phyloP scores from a whole-genome alignment of 495 filamentous ascomycete genomes.

The Aspergillus steynii region DNA sequence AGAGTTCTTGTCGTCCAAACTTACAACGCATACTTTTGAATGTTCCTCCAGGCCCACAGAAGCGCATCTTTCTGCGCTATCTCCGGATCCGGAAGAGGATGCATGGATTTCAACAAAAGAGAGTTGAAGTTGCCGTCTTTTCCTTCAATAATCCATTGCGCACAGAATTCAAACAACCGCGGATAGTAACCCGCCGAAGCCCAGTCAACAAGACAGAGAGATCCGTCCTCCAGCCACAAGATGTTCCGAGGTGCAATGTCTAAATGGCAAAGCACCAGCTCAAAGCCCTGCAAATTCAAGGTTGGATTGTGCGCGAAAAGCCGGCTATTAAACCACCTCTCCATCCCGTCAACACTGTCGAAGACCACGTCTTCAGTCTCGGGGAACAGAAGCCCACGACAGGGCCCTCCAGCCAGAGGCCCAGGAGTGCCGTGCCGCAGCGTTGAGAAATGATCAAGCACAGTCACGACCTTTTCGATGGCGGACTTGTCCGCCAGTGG shows the following conservation, averaged over 20 bases:
- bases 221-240: constrained; percentile 24
- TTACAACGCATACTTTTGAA: constrained; percentile 28
- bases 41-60: constrained; percentile 22
- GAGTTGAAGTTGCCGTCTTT: constrained; percentile 27
- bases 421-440: constrained; percentile 20
- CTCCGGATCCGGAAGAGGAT: constrained; percentile 20
- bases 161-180: constrained; percentile 29
- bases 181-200: constrained; percentile 30
- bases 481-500: constrained; percentile 17
- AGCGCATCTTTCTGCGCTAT: constrained; percentile 16
- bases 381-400: constrained; percentile 24
- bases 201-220: constrained; percentile 30
- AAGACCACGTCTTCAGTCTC: constrained; percentile 22
- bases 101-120: constrained; percentile 23
- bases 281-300: constrained; percentile 15
- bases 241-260: constrained; percentile 30
- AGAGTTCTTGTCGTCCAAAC: constrained; percentile 2
- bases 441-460: constrained; percentile 27
- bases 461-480: background rate
- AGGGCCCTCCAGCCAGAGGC: constrained; percentile 19
- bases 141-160: constrained; percentile 26
- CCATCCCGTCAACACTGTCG: constrained; percentile 19
- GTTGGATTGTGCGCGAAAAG: constrained; percentile 20
- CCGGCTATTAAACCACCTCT: constrained; percentile 27
- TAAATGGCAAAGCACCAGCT: constrained; percentile 28